A percentile compares a stretch with the other conserved stretches of the same genome.
These are phyloP conservation scores for Adiantum capillusveneris DNA, from an alignment of 75 land plant genomes.

Conservation along the genomic window DNA sequence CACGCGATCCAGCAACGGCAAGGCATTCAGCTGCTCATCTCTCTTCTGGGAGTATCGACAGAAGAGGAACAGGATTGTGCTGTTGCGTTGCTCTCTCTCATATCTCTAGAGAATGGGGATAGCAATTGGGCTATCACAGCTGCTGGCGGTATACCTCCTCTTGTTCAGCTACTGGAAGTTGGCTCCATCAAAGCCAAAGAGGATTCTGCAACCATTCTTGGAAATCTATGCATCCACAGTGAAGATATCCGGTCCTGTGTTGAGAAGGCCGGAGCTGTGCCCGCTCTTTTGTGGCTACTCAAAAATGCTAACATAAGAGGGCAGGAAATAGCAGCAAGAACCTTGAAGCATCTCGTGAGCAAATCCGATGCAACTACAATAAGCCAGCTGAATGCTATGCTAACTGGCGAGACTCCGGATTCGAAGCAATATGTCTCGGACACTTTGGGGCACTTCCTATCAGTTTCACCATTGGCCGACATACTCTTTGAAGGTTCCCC, in stretches of 20 bases:
- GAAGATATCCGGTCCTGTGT: constrained; percentile 36
- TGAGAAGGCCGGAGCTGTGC: constrained; percentile 41
- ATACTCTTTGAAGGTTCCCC: constrained; percentile 26
- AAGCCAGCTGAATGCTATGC: constrained; percentile 55
- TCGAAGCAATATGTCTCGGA: constrained; percentile 36
- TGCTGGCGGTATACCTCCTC: constrained; percentile 54
- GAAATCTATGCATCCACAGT: constrained; percentile 45
- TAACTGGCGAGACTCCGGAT: constrained; percentile 38
- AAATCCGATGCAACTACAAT: constrained; percentile 56
- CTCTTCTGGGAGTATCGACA: constrained; percentile 31
- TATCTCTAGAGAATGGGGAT: constrained; percentile 37
- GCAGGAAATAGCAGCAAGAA: constrained; percentile 48
- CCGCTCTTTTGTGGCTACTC: constrained; percentile 40
- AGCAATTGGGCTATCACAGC: constrained; percentile 57
- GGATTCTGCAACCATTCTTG: constrained; percentile 33
- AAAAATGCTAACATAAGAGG: constrained; percentile 33
- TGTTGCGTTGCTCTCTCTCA: constrained; percentile 42
- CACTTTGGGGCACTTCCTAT: constrained; percentile 31
- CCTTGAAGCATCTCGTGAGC: constrained; percentile 51
- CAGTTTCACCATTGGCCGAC: constrained; percentile 35
- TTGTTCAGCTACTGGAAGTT: constrained; percentile 42
- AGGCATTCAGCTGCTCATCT: constrained; percentile 47
- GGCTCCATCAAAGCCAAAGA: constrained; percentile 47
- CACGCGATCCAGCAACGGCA: constrained; percentile 32
- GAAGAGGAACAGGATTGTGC: constrained; percentile 44